Conservation (phyloP, 208 protist species). For the Trypanosoma theileri region DNA sequence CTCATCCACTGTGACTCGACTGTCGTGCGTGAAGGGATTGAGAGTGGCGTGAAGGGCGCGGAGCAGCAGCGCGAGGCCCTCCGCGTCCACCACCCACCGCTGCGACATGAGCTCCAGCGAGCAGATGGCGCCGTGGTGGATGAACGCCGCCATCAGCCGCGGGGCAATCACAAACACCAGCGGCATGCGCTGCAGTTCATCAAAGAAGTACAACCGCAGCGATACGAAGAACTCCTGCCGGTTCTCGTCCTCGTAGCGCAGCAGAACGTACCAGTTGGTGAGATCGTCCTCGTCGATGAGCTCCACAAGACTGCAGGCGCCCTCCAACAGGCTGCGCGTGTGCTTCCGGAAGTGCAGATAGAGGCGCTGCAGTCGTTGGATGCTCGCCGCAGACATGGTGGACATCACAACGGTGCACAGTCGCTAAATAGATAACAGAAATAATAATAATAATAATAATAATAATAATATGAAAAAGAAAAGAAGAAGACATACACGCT, state of each 20-base stretch:
- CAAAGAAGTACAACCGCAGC: slow-evolving; percentile 57
- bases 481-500: slow-evolving; percentile 3
- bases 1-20: slow-evolving; percentile 53
- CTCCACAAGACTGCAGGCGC: slow-evolving; percentile 34
- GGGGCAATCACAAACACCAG: slow-evolving; percentile 78
- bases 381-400: slow-evolving; percentile 29
- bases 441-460: not conserved
- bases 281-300: slow-evolving; percentile 81
- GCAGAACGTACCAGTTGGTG: slow-evolving; percentile 74
- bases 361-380: slow-evolving; percentile 59
- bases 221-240: slow-evolving; percentile 66
- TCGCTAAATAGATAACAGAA: not conserved
- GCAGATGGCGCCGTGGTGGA: slow-evolving; percentile 82
- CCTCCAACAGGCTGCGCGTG: slow-evolving; percentile 30
- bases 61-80: slow-evolving; percentile 55
- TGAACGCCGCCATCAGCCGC: slow-evolving; percentile 73
- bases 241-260: slow-evolving; percentile 71
- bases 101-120: slow-evolving; percentile 87
- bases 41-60: slow-evolving; percentile 67
- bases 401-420: slow-evolving; percentile 26
- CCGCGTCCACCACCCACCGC: slow-evolving; percentile 53
- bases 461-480: not conserved
- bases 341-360: slow-evolving; percentile 57
- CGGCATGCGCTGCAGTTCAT: slow-evolving; percentile 57
- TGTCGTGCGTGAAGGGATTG: slow-evolving; percentile 61